These are phyloP conservation scores for Canavalia gladiata DNA, from an alignment of 306 rosid genomes.

Conservation along the genomic window DNA sequence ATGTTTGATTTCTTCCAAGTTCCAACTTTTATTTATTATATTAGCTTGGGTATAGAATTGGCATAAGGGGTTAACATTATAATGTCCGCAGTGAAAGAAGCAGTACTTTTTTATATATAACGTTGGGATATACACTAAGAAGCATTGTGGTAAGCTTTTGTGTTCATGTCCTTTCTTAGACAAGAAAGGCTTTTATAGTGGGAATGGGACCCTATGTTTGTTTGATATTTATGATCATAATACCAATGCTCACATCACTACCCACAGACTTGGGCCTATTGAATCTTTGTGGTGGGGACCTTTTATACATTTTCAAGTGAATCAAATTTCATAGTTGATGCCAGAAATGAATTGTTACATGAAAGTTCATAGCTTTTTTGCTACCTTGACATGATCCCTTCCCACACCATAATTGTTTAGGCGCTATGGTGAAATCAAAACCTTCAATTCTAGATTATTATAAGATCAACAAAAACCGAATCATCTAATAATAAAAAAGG, in stretches of 20 bases:
- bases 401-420: conserved; percentile 16
- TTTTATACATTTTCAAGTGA: not conserved
- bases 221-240: conserved; percentile 14
- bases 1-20: too few species aligned
- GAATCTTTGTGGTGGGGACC: conserved; percentile 37
- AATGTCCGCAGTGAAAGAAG: not conserved
- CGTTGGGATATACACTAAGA: not conserved
- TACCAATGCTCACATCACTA: conserved; percentile 22
- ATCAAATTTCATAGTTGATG: conserved; percentile 18
- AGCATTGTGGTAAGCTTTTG: not conserved
- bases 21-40: not conserved
- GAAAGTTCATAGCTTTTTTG: conserved; percentile 9
- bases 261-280: conserved; percentile 1
- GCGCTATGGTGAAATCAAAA: conserved; percentile 2
- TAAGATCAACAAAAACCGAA: not conserved
- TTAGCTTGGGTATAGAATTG: not conserved
- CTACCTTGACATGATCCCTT: conserved; percentile 30
- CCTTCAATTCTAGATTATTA: not conserved
- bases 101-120: not conserved
- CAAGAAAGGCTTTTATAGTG: conserved; percentile 32
- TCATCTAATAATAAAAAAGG: not conserved
- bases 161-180: not conserved
- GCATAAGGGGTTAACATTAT: not conserved
- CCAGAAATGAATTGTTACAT: conserved; percentile 13
- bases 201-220: not conserved